Percentiles rank a stretch among this genome's conserved stretches.
Evolutionary conservation across 23 red algal species (phyloP).

Genomic region (Chondrus crispus): DNA sequence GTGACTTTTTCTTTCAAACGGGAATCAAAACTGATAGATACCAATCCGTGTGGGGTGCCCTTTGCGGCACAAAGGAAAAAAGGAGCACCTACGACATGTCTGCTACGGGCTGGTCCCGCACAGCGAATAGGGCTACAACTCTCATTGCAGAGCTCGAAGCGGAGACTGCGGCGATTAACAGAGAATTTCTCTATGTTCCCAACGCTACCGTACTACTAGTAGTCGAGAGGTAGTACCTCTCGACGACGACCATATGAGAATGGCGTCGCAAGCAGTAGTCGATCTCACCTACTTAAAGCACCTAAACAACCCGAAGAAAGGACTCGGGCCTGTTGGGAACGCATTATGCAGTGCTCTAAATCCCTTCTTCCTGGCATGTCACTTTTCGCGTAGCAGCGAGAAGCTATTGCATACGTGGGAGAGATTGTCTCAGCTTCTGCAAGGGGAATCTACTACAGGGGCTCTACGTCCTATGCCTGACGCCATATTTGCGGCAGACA

Average conservation of each 20-base stretch:
- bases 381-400: not conserved
- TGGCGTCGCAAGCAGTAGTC: not conserved
- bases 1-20: not conserved
- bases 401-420: not conserved
- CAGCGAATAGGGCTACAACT: not conserved
- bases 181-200: not conserved
- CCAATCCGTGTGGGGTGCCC: not conserved
- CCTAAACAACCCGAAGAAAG: not conserved
- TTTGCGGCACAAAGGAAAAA: not conserved
- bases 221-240: not conserved
- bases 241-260: conserved; percentile 3
- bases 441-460: not conserved
- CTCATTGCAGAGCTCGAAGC: not conserved
- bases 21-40: not conserved
- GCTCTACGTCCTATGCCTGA: not conserved
- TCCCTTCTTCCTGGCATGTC: not conserved
- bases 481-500: not conserved
- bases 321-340: not conserved
- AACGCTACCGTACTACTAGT: not conserved
- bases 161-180: not conserved
- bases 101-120: not conserved
- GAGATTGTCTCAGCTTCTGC: not conserved
- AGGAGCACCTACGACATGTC: not conserved
- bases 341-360: not conserved
- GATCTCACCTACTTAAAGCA: not conserved